Conservation (phyloP, 1,284 basidiomycete species). For the Coniferiporia weirii region DNA sequence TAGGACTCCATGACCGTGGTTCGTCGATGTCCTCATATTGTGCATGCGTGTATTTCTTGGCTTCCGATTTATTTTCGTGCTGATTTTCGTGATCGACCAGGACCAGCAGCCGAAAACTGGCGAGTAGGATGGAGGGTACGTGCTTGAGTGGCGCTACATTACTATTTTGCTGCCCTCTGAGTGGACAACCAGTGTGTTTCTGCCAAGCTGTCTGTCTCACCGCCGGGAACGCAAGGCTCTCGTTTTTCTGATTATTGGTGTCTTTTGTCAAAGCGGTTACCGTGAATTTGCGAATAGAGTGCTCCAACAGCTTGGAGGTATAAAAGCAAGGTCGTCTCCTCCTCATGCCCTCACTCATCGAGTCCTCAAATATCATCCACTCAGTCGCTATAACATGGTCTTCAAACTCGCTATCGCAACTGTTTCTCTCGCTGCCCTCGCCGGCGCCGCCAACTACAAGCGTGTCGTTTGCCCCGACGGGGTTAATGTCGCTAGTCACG, state of each 20-base stretch:
- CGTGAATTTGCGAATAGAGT: neutral
- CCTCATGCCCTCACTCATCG: neutral
- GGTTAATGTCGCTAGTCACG: conserved; percentile 14
- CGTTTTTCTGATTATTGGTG: neutral
- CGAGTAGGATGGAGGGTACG: neutral
- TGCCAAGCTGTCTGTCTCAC: neutral
- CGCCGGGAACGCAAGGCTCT: neutral
- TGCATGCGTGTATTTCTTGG: neutral
- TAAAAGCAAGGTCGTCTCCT: neutral
- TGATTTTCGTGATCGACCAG: neutral
- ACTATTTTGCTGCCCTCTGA: neutral
- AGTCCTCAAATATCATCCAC: neutral
- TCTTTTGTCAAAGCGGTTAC: neutral
- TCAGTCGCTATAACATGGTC: neutral
- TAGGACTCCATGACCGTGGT: neutral
- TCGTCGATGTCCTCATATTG: neutral
- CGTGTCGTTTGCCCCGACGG: conserved; percentile 20
- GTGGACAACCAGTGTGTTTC: neutral
- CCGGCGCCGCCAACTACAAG: conserved; percentile 12
- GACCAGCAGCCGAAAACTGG: too few relatives aligned
- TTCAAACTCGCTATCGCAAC: conserved; percentile 14
- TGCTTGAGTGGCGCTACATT: neutral
- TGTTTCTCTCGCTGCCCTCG: conserved; percentile 9
- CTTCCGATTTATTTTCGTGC: neutral
- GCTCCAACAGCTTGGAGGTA: neutral